Evolutionary conservation across 345 rosid genomes (phyloP), one percentile per base, ranked within the genome.

Genomic region (Lumnitzera racemosa): DNA sequence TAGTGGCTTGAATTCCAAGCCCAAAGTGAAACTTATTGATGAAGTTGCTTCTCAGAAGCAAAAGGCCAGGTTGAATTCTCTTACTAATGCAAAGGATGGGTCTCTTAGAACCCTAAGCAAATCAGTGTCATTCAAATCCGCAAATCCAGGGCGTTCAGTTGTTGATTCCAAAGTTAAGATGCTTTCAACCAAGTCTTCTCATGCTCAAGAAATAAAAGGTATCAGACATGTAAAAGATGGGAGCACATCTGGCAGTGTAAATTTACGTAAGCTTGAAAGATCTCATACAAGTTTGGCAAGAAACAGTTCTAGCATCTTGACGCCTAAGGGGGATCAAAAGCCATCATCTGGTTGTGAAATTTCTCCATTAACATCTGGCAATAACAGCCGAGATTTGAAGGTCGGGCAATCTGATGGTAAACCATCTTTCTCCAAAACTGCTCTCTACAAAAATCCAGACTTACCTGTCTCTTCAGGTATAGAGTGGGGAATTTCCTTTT

Each of bases 21-120:
- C 84, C 5, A 95, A 85, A 77, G 78, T 80, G 75, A 83, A 80
- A 78, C 81, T 70, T 67, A 78, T 74, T 25, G 88, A 87, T 68
- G 96, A 84, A 71, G 77, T 64, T 67, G 46, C 77, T 70, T 72
- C 72, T 70, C 89, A 70, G 61, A 83, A 84, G 74, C 83, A 67
- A 62, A 90, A 71, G 77, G 71, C 70, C 46, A 57, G 83, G 73
- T 83, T 81, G 53, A 63, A 67, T 69, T 46, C 70, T 31, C 73
- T 80, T 52, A 53, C 61, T 74, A 85, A 84, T 70, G 15, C 57
- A 49, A 88, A 80, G 76, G 96, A 81, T 47, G 86, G 81, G 46
- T 25, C 72, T 64, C 11, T 59, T 66, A 83, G 82, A 76, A 63
- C 70, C 65, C 67, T 88, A 61, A 74, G 81, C 72, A 95, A 85